phyloP scores from a whole-genome alignment of 768 basidiomycete genomes.

The Neoboletus subvelutipes region DNA sequence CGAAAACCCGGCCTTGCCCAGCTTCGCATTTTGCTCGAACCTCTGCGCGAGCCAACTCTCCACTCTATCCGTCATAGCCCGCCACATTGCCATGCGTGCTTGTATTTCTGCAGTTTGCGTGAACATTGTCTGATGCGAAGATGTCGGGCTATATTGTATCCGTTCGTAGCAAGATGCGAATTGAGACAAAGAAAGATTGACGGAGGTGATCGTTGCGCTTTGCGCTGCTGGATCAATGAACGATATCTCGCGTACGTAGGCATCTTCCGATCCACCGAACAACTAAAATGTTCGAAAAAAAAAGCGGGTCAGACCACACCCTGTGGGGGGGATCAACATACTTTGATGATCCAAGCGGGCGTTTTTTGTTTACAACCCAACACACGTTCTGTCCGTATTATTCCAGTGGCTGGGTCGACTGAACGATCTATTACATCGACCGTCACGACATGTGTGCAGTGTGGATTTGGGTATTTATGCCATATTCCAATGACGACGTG shows the following conservation, averaged over 20 bases:
- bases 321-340: slow-evolving; percentile 38
- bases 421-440: slow-evolving; percentile 86
- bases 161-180: slow-evolving; percentile 90
- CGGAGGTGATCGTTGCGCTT: slow-evolving; percentile 81
- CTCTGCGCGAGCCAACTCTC: slow-evolving; percentile 86
- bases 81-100: slow-evolving; percentile 77
- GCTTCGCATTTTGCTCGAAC: slow-evolving; percentile 89
- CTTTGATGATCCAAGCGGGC: slow-evolving; percentile 91
- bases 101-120: slow-evolving; percentile 91
- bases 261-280: slow-evolving; percentile 91
- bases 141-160: slow-evolving; percentile 81
- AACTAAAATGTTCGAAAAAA: slow-evolving; percentile 45
- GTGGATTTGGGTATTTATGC: slow-evolving; percentile 95
- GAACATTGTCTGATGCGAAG: slow-evolving; percentile 65
- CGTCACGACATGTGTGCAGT: slow-evolving; percentile 84
- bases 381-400: slow-evolving; percentile 89
- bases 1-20: slow-evolving; percentile 87
- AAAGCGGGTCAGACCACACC: slow-evolving; percentile 3
- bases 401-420: slow-evolving; percentile 78
- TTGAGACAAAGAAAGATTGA: slow-evolving; percentile 93
- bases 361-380: slow-evolving; percentile 91
- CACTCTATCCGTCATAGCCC: slow-evolving; percentile 75
- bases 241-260: slow-evolving; percentile 92
- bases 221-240: slow-evolving; percentile 85
- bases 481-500: slow-evolving; percentile 93